Conservation (phyloP, 495 filamentous ascomycete species). For the Filosporella fistucella region DNA sequence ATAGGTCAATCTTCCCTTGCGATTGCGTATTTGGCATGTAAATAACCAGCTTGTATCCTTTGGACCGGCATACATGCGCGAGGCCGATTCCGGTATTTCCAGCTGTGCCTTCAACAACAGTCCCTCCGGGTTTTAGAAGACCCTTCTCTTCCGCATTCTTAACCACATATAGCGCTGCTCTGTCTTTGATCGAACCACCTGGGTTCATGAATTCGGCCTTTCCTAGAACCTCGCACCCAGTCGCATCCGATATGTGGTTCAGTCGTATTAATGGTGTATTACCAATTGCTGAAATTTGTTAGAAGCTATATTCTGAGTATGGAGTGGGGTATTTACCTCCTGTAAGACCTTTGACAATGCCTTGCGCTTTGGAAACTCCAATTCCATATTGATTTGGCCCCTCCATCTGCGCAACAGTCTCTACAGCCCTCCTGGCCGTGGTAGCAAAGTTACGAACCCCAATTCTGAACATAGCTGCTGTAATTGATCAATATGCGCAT, state of each 20-base stretch:
- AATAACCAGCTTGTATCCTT: slow-evolving; percentile 92
- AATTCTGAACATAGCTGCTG: slow-evolving; percentile 48
- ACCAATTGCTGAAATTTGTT: slow-evolving; percentile 61
- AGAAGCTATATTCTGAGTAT: slow-evolving; percentile 8
- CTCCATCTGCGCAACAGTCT: slow-evolving; percentile 37
- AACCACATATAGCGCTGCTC: slow-evolving; percentile 90
- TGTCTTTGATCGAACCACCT: slow-evolving; percentile 93
- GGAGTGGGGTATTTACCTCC: slow-evolving; percentile 59
- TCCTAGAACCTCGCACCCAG: slow-evolving; percentile 89
- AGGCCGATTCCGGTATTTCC: slow-evolving; percentile 98
- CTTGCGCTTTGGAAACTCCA: slow-evolving; percentile 76
- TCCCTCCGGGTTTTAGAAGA: slow-evolving; percentile 76
- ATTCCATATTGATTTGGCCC: slow-evolving; percentile 54
- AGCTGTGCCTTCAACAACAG: slow-evolving; percentile 93
- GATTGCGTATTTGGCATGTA: slow-evolving; percentile 99
- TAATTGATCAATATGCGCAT: slow-evolving; percentile 1
- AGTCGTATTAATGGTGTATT: slow-evolving; percentile 94
- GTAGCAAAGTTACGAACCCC: slow-evolving; percentile 52
- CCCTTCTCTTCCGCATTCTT: slow-evolving; percentile 89
- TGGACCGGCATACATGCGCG: slow-evolving; percentile 90
- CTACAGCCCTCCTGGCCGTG: slow-evolving; percentile 45
- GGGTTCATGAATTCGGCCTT: slow-evolving; percentile 99
- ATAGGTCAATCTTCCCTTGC: slow-evolving; percentile 93
- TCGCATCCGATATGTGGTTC: slow-evolving; percentile 82
- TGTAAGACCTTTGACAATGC: slow-evolving; percentile 74